Evolutionary conservation across 495 filamentous ascomycete species (phyloP), one percentile per base, ranked within the genome.

Genomic region (Aspergillus asperescens): DNA sequence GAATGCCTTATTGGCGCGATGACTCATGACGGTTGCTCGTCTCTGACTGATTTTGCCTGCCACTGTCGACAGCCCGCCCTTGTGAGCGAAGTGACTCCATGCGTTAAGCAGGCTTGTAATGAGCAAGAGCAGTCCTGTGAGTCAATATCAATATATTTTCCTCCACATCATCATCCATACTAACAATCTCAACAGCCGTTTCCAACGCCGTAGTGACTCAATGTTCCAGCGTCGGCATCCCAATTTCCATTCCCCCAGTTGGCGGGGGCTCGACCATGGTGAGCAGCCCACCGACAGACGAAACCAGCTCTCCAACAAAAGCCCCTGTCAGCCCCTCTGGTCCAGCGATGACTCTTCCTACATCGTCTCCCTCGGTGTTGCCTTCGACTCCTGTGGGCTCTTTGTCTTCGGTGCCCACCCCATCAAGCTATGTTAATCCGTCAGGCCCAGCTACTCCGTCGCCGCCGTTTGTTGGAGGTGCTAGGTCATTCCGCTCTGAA

Each of bases 31-130:
- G 75, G 75, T 48, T 79, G 76, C 64, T 56, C 63, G 13, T 15
- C 28, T 19, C 52, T 78, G 35, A 69, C 63, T 37, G 75, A 79
- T 62, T 79, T 79, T 54, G 66, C 67, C 48, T 79, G 76, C 61
- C 76, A 79, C 62, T 79, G 76, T 62, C 62, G 70, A 58, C 75
- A 76, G 59, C 56, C 70, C 38, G 43, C 58, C 7, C 66, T 79
- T 22, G 63, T 76, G 39, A 44, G 49, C 49, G 44, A 42, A 20
- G 66, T 77, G 43, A 69, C 67, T 27, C 74, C 76, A 18, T 79
- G 76, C 42, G 71, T 78, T 9, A 41, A 76, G 59, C 63, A 67
- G 52, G 63, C 61, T 12, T 79, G 75, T 61, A 49, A 50, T 13
- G 23, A 57, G 9, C 22, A 56, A 0, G 75, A 76, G 51, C 74